phyloP scores from a whole-genome alignment of 371 early-diverging fungal species.

The Dichotomocladium elegans region DNA sequence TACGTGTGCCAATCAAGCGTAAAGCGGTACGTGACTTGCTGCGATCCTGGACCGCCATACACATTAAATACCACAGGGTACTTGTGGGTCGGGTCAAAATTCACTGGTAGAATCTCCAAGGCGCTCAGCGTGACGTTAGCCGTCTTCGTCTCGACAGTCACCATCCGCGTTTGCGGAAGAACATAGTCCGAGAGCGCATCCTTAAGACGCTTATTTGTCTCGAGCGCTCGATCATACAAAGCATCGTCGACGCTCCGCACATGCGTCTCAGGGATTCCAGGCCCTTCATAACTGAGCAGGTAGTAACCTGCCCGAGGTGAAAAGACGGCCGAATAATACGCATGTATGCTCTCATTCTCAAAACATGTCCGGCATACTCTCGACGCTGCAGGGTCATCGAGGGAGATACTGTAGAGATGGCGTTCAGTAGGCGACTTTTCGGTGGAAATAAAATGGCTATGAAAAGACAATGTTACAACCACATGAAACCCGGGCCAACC shows the following conservation, averaged over 20 bases:
- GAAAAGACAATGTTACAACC: neutral
- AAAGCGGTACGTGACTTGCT: conserved; percentile 72
- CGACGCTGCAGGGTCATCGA: conserved; percentile 17
- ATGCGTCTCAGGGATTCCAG: conserved; percentile 80
- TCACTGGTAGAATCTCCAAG: conserved; percentile 78
- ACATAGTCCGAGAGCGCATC: conserved; percentile 41
- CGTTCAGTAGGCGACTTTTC: conserved; percentile 76
- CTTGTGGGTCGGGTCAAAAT: conserved; percentile 64
- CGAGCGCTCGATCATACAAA: conserved; percentile 47
- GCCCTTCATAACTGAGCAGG: conserved; percentile 77
- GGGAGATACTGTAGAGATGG: conserved; percentile 63
- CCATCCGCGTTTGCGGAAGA: conserved; percentile 56
- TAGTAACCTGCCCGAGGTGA: conserved; percentile 76
- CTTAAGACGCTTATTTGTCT: conserved; percentile 51
- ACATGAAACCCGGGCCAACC: neutral
- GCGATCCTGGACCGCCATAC: conserved; percentile 94
- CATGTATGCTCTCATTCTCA: conserved; percentile 37
- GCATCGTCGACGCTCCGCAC: conserved; percentile 55
- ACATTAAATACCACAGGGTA: conserved; percentile 89
- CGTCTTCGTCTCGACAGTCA: conserved; percentile 36
- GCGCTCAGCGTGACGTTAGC: conserved; percentile 70
- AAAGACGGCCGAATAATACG: conserved; percentile 71
- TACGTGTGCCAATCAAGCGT: conserved; percentile 70
- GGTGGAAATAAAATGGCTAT: conserved; percentile 65
- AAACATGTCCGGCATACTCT: conserved; percentile 41